Conservation (phyloP, 2,329 filamentous ascomycete genomes). For the Diplocarpon rosae region DNA sequence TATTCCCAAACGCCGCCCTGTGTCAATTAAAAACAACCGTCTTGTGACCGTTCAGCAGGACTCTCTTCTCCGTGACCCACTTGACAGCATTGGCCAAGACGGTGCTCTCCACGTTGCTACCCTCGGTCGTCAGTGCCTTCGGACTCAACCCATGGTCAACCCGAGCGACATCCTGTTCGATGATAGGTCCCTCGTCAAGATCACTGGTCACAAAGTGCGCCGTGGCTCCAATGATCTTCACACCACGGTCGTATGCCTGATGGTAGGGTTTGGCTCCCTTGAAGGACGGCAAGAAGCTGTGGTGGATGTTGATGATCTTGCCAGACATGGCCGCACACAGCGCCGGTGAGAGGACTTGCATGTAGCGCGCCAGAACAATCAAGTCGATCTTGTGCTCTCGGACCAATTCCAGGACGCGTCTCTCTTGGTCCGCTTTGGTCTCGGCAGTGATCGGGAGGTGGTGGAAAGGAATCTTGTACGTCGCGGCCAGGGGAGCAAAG, state of each 20-base stretch:
- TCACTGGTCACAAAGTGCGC: slow-evolving; percentile 81
- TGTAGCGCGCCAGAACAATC: slow-evolving; percentile 73
- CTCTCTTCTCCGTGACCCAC: slow-evolving; percentile 68
- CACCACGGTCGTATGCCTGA: slow-evolving; percentile 74
- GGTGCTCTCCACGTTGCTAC: slow-evolving; percentile 75
- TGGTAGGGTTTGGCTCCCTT: slow-evolving; percentile 85
- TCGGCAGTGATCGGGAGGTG: slow-evolving; percentile 72
- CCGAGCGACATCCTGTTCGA: slow-evolving; percentile 69
- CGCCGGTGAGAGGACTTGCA: slow-evolving; percentile 70
- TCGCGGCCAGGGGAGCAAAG: slow-evolving; percentile 54
- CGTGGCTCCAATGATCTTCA: slow-evolving; percentile 81
- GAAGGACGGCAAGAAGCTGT: slow-evolving; percentile 77
- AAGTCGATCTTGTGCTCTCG: slow-evolving; percentile 61
- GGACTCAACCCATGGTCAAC: slow-evolving; percentile 69
- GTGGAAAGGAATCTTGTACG: slow-evolving; percentile 68
- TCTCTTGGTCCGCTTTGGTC: slow-evolving; percentile 66
- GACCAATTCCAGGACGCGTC: slow-evolving; percentile 59
- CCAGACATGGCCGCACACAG: slow-evolving; percentile 72
- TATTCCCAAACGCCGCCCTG: background rate
- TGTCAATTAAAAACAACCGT: slow-evolving; percentile 57
- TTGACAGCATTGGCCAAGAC: slow-evolving; percentile 73
- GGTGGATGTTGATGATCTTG: slow-evolving; percentile 86
- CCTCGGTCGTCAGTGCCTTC: slow-evolving; percentile 67
- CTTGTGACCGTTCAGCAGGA: slow-evolving; percentile 70
- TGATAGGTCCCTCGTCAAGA: slow-evolving; percentile 77